phyloP scores from a whole-genome alignment of 78 protist species.

The Protostelium mycophagum region DNA sequence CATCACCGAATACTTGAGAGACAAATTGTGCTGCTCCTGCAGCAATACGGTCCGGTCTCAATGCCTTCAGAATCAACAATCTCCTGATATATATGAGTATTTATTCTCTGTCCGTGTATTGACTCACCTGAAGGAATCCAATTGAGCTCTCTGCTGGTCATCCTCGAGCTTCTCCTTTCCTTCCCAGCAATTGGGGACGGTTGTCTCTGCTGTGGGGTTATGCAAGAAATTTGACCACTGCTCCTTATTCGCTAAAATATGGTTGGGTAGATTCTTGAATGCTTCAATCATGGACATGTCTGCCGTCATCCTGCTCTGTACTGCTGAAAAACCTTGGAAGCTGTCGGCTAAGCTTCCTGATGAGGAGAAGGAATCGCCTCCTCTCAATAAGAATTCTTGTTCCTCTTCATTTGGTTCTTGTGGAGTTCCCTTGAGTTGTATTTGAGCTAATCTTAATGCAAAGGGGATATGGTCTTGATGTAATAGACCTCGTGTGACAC shows the following conservation, averaged over 20 bases:
- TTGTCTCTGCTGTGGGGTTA: not conserved
- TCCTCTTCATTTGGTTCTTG: slow-evolving; percentile 44
- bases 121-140: too few relatives aligned
- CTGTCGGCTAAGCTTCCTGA: too few relatives aligned
- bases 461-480: slow-evolving; percentile 76
- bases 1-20: slow-evolving; percentile 62
- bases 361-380: slow-evolving; percentile 35
- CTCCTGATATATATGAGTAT: slow-evolving; percentile 19
- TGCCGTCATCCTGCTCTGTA: not conserved
- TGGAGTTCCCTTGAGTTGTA: slow-evolving; percentile 26
- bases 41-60: slow-evolving; percentile 78
- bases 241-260: slow-evolving; percentile 21
- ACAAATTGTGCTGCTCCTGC: slow-evolving; percentile 23
- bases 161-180: not conserved
- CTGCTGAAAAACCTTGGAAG: too few relatives aligned
- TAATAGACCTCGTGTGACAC: slow-evolving; percentile 66
- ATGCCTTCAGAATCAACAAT: slow-evolving; percentile 70
- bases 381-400: slow-evolving; percentile 44
- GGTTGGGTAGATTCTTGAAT: slow-evolving; percentile 22
- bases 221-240: slow-evolving; percentile 57
- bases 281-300: slow-evolving; percentile 4
- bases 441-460: slow-evolving; percentile 84
- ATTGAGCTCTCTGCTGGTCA: not conserved
- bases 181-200: not conserved
- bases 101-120: not conserved